Base-by-base conservation (phyloP, 164 flowering plant species). In the Vitis cinerea region DNA sequence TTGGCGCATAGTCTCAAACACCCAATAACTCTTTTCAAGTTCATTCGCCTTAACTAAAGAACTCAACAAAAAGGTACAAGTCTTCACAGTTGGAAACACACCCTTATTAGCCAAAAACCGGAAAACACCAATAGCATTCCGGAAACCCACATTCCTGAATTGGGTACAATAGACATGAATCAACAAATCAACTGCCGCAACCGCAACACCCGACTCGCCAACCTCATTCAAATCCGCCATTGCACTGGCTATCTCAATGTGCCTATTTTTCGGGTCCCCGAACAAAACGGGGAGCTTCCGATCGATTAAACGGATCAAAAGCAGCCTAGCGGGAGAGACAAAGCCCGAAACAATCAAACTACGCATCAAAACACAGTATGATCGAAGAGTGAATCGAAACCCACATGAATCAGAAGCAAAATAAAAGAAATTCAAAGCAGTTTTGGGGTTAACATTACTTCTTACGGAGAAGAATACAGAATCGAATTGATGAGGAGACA, bases 271-370 rank as follows among this genome's bases (percentile, higher is more conserved):
- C 2, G 67, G 19, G 56, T 69, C 65, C 15, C 70, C 67, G 70
- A 75, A 76, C 52, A 60, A 65, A 66, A 72, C 80, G 1, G 86
- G 77, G 48, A 86, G n/a, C 61, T 88, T 88, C 58, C 74, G 70
- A 82, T 88, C 90, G 31, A 90, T 86, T 72, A 93, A 74, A n/a
- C 85, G 86, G 29, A 85, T 86, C 72, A 93, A 76, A 47, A 90
- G 74, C 77, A 83, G 72, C 30, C 93, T 77, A 13, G 97, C 93
- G 55, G 90, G 82, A 0, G 73, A 58, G 15, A 64, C 63, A 29
- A 80, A 77, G 71, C 78, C 74, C 13, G 83, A 75, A 31, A 1
- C 17, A 58, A 87, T 47, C 50, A 90, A 86, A 72, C 88, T 37
- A 66, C 72, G 82, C 68, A 93, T 82, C 73, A 93, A 72, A 52